Conservation (phyloP, 192 early-diverging fungal species). For the Rhizoclosmatium globosum region DNA sequence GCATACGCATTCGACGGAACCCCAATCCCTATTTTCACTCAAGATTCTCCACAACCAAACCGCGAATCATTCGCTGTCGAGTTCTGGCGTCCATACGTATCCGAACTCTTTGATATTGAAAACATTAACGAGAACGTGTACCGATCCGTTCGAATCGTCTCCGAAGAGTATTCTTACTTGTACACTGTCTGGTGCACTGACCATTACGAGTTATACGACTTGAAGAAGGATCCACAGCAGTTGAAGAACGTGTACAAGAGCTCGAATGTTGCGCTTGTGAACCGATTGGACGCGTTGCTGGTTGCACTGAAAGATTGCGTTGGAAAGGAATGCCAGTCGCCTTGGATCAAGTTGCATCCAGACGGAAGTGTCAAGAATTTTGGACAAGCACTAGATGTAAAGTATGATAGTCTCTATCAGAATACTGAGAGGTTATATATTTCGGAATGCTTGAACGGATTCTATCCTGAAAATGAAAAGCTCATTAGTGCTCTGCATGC, state of each 20-base stretch:
- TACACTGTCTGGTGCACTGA: slow-evolving; percentile 30
- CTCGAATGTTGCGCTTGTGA: slow-evolving; percentile 43
- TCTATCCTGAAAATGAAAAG: slow-evolving; percentile 20
- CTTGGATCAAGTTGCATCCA: slow-evolving; percentile 63
- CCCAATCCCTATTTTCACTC: slow-evolving; percentile 59
- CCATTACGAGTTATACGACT: slow-evolving; percentile 48
- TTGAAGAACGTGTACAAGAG: slow-evolving; percentile 57
- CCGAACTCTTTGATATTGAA: not conserved
- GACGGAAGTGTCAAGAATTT: slow-evolving; percentile 48
- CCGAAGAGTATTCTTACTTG: slow-evolving; percentile 5
- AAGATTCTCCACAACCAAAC: slow-evolving; percentile 43
- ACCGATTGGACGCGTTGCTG: slow-evolving; percentile 62
- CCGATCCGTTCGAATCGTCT: slow-evolving; percentile 10
- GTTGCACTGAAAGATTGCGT: slow-evolving; percentile 56
- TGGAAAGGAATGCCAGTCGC: slow-evolving; percentile 59
- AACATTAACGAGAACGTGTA: slow-evolving; percentile 16
- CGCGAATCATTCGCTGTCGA: slow-evolving; percentile 26
- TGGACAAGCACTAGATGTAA: slow-evolving; percentile 53
- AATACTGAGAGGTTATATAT: not conserved
- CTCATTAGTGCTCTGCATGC: not conserved
- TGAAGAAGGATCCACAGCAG: slow-evolving; percentile 66
- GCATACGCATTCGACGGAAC: slow-evolving; percentile 61
- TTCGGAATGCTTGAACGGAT: slow-evolving; percentile 14
- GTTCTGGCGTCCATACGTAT: slow-evolving; percentile 21
- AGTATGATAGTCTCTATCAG: slow-evolving; percentile 55